These are phyloP conservation scores for Leucosporidium yakuticum DNA, from an alignment of 768 basidiomycete species.

Conservation along the genomic window DNA sequence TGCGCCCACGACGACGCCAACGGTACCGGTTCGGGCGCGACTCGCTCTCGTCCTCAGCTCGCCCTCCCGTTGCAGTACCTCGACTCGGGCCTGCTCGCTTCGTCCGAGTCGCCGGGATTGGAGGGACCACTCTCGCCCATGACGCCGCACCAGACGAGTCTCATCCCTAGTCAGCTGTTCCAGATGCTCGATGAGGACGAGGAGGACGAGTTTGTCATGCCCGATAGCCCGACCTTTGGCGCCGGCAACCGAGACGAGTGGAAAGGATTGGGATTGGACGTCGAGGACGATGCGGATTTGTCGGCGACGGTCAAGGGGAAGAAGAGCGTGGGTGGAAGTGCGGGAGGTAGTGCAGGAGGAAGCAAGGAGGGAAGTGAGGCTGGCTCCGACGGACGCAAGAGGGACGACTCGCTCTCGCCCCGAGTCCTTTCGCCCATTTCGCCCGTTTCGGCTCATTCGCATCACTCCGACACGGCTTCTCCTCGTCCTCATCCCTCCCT, in stretches of 20 bases:
- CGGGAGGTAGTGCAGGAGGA: too few relatives aligned
- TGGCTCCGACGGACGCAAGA: too few relatives aligned
- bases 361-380: too few relatives aligned
- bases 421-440: neutral
- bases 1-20: neutral
- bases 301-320: too few relatives aligned
- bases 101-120: conserved; percentile 13
- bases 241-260: conserved; percentile 17
- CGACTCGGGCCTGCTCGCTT: conserved; percentile 30
- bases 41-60: conserved; percentile 4
- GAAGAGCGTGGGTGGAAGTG: too few relatives aligned
- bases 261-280: conserved; percentile 25
- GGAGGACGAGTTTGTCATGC: conserved; percentile 35
- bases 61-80: conserved; percentile 35
- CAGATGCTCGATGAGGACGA: conserved; percentile 40
- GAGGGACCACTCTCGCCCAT: conserved; percentile 38
- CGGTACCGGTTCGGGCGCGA: neutral
- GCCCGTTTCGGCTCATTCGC: neutral
- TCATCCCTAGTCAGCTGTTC: conserved; percentile 39
- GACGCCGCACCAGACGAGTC: conserved; percentile 40
- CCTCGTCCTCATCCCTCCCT: neutral
- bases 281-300: neutral
- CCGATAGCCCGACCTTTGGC: conserved; percentile 30
- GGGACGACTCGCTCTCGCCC: too few relatives aligned
- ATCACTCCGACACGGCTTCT: neutral